Evolutionary conservation across 129 eudicot species (phyloP).

Genomic region (Ambrosia artemisiifolia): DNA sequence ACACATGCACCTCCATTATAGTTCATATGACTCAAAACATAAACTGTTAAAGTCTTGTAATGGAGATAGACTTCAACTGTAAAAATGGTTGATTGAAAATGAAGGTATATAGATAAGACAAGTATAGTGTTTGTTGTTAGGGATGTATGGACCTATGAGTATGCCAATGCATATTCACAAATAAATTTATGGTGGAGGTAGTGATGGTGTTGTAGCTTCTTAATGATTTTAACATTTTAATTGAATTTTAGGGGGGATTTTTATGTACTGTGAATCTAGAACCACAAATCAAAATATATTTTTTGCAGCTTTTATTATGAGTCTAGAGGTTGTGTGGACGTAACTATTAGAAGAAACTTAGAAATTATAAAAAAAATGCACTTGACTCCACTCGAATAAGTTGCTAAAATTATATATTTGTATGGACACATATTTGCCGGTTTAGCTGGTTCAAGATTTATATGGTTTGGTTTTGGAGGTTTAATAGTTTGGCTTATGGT

Average conservation of each 20-base stretch:
- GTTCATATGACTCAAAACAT: neutral
- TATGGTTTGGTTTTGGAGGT: too few species aligned
- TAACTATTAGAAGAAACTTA: too few species aligned
- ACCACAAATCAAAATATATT: too few species aligned
- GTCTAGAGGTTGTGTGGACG: neutral
- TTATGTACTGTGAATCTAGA: neutral
- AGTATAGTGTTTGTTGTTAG: conserved; percentile 29
- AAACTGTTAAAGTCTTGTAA: conserved; percentile 33
- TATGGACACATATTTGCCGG: too few species aligned
- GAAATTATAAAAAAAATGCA: too few species aligned
- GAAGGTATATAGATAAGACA: conserved; percentile 8
- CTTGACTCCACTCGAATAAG: too few species aligned
- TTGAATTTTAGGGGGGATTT: conserved; percentile 23
- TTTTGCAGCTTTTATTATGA: too few species aligned
- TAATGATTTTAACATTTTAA: conserved; percentile 27
- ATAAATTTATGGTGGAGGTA: conserved; percentile 23
- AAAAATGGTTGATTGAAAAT: neutral
- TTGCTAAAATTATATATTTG: too few species aligned
- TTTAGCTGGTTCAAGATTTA: too few species aligned
- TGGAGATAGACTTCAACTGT: conserved; percentile 29
- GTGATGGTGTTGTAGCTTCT: neutral
- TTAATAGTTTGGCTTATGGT: too few species aligned
- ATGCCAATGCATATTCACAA: conserved; percentile 18
- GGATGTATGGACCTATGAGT: conserved; percentile 32
- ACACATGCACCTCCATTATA: neutral